phyloP scores from a whole-genome alignment of 2,329 filamentous ascomycete species.

The Grosmannia penicillata region DNA sequence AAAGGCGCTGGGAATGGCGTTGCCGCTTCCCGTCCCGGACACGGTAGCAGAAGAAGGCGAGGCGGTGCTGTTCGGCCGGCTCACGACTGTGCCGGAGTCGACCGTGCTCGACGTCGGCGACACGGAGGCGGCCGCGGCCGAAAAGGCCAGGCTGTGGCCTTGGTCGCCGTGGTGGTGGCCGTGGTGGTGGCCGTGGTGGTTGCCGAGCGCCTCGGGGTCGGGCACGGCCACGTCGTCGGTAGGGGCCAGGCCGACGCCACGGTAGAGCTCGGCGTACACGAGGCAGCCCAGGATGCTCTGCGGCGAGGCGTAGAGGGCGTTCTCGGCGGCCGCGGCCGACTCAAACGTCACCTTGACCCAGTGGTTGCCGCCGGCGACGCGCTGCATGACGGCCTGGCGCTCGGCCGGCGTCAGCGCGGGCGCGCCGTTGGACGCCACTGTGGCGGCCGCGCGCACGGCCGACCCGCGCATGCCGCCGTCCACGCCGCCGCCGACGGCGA shows the following conservation, averaged over 20 bases:
- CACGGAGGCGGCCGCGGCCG: not conserved
- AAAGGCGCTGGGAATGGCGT: too few relatives aligned
- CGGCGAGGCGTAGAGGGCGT: constrained; percentile 54
- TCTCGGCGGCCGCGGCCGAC: constrained; percentile 54
- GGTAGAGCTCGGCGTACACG: constrained; percentile 57
- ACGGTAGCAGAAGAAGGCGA: constrained; percentile 31
- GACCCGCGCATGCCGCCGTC: constrained; percentile 62
- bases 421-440: constrained; percentile 24
- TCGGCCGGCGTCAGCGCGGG: constrained; percentile 55
- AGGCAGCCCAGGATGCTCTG: constrained; percentile 56
- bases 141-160: constrained; percentile 17
- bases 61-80: not conserved
- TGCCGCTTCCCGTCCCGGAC: too few relatives aligned
- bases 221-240: constrained; percentile 48
- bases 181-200: constrained; percentile 2
- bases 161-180: constrained; percentile 19
- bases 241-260: constrained; percentile 42
- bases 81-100: constrained; percentile 38
- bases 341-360: constrained; percentile 87
- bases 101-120: constrained; percentile 37
- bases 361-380: constrained; percentile 69
- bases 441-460: constrained; percentile 35
- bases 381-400: constrained; percentile 58
- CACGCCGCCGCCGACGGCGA: constrained; percentile 40
- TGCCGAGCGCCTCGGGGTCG: constrained; percentile 25